Base-by-base conservation (phyloP, 805 yeast genomes). In the Tetrapisispora pingtungensis region DNA sequence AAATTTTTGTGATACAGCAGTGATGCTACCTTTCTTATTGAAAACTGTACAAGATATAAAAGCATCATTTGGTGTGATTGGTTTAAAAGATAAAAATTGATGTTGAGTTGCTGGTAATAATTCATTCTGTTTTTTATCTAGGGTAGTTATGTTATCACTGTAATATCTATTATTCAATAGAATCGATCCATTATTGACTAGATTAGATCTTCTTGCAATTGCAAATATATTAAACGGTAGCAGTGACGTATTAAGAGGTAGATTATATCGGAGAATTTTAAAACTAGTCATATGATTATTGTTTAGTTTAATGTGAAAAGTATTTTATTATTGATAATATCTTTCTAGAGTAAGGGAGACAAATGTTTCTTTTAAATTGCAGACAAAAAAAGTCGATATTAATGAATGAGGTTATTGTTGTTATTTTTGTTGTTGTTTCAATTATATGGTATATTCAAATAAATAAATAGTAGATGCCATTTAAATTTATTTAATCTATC, bases 1-100 rank as follows among this genome's bases (percentile, higher is more conserved):
- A 58, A 81, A 86, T 55, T 79, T 81, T 46, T 82, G 80, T 1
- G 95, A 84, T 0, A 87, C 84, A 0, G 85, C 84, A 2, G 75
- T 71, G 22, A 89, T 85, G 40, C 78, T 74, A 1, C 97, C 98
- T 8, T 71, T 66, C 7, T 59, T 54, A 56, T 90, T 89, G 53
- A 93, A 80, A 0, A 85, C 78, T 1, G 97, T 90, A 52, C 97
- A 89, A 66, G 77, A 48, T 72, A 70, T 66, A 75, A 76, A 59
- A 59, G 72, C 57, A 73, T 75, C 72, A 41, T 61, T 65, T 0
- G 71, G 70, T 7, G 66, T 63, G 3, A 63, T 65, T 3, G 72
- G 70, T 46, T 67, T 61, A 36, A 64, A 40, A 10, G 61, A 51
- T 12, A 59, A 41, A 34, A 56, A 34, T 41, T 52, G 48, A 10